Evolutionary conservation across 2,329 filamentous ascomycete genomes (phyloP).

Genomic region (Hypocrella siamensis): DNA sequence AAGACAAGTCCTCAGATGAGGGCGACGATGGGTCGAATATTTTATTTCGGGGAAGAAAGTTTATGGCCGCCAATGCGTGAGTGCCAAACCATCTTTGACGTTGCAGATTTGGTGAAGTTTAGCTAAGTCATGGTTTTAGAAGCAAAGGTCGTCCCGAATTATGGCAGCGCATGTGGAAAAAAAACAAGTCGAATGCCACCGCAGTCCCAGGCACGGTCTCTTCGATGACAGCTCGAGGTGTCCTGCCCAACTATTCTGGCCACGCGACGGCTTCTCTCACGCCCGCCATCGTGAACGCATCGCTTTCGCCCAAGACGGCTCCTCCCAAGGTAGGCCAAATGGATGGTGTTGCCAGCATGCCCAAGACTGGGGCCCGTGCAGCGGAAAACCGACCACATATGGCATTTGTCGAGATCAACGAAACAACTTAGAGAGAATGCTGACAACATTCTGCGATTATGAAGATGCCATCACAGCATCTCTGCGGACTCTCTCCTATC

Average conservation of each 20-base stretch:
- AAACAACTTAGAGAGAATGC: conserved; percentile 2
- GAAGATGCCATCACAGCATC: conserved; percentile 1
- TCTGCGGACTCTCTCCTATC: conserved; percentile 1
- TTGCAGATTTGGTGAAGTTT: not conserved
- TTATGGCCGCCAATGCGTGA: conserved; percentile 14
- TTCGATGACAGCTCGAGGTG: conserved; percentile 36
- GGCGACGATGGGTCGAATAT: conserved; percentile 18
- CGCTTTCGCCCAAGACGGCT: conserved; percentile 15
- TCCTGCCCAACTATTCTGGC: conserved; percentile 35
- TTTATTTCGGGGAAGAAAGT: conserved; percentile 21
- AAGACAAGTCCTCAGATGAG: conserved; percentile 13
- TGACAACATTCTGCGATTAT: not conserved
- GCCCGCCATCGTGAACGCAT: conserved; percentile 25
- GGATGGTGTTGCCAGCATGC: conserved; percentile 6
- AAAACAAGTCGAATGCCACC: conserved; percentile 30
- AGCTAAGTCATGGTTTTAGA: conserved; percentile 3
- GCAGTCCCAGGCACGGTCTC: conserved; percentile 32
- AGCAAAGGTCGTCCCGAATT: conserved; percentile 27
- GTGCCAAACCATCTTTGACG: conserved; percentile 3
- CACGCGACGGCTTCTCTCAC: conserved; percentile 34
- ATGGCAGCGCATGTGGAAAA: conserved; percentile 35
- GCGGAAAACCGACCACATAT: no score
- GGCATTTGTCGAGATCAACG: conserved; percentile 6
- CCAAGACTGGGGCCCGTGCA: no score
- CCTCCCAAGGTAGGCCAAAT: conserved; percentile 11